phyloP scores from a whole-genome alignment of 2,329 filamentous ascomycete species.

The Ophiobolus disseminans region DNA sequence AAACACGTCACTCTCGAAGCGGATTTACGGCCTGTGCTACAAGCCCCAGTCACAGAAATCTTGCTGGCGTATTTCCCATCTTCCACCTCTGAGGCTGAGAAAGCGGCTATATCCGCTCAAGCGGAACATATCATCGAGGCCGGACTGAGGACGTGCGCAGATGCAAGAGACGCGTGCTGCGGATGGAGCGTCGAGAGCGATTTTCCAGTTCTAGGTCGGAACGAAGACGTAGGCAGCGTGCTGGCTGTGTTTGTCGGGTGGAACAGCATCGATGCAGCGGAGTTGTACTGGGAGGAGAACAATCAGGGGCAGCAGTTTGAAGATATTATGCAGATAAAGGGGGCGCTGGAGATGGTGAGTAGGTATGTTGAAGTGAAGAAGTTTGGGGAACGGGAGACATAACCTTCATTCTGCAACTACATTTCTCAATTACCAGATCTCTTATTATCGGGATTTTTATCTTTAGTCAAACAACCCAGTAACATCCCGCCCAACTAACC shows the following conservation, averaged over 20 bases:
- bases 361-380: too few relatives aligned
- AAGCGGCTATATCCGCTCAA: not conserved
- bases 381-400: too few relatives aligned
- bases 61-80: not conserved
- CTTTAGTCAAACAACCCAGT: too few relatives aligned
- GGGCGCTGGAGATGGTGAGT: too few relatives aligned
- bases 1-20: not conserved
- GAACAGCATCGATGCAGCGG: not conserved
- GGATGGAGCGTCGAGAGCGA: constrained; percentile 2
- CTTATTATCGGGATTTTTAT: too few relatives aligned
- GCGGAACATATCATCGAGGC: not conserved
- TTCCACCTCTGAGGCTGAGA: not conserved
- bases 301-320: not conserved
- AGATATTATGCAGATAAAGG: not conserved
- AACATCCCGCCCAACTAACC: too few relatives aligned
- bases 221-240: not conserved
- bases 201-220: not conserved
- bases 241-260: not conserved
- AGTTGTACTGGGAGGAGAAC: not conserved
- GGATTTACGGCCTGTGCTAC: not conserved
- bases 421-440: too few relatives aligned
- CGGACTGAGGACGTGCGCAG: not conserved
- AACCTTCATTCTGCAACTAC: too few relatives aligned
- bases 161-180: not conserved
- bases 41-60: not conserved